Percentiles rank a stretch among this genome's conserved stretches.
These are phyloP conservation scores for Lipomyces oligophaga DNA, from an alignment of 805 yeast species.

Conservation along the genomic window DNA sequence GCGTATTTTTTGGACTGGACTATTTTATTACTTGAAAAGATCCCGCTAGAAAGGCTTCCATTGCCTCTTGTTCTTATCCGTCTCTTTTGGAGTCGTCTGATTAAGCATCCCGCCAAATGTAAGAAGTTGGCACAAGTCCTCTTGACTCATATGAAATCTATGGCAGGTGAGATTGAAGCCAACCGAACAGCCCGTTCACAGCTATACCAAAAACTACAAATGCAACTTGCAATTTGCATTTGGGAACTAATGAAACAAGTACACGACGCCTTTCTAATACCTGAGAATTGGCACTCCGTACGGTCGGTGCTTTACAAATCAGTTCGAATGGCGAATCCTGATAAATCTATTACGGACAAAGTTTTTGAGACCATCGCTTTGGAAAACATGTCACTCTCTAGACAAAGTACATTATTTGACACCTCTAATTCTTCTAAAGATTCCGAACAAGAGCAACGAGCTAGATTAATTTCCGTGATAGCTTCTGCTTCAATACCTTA, in stretches of 20 bases:
- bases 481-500: constrained; percentile 19
- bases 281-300: constrained; percentile 34
- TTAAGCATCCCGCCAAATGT: constrained; percentile 53
- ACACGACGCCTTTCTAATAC: constrained; percentile 37
- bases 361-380: constrained; percentile 19
- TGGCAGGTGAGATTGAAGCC: constrained; percentile 36
- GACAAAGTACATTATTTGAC: constrained; percentile 29
- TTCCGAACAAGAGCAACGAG: constrained; percentile 27
- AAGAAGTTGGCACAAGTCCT: constrained; percentile 63
- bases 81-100: constrained; percentile 68
- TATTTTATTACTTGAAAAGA: constrained; percentile 48
- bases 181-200: constrained; percentile 32
- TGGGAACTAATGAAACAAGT: constrained; percentile 30
- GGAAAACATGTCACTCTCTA: constrained; percentile 13
- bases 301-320: constrained; percentile 33
- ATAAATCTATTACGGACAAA: constrained; percentile 15
- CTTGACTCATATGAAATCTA: constrained; percentile 42
- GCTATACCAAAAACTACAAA: constrained; percentile 32
- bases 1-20: constrained; percentile 61
- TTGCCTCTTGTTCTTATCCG: constrained; percentile 52
- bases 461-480: constrained; percentile 23
- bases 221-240: constrained; percentile 38
- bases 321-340: constrained; percentile 14
- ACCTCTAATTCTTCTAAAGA: constrained; percentile 7
- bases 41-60: constrained; percentile 44